These are phyloP conservation scores for Taphrina confusa DNA, from an alignment of 1,139 yeast genomes.

Conservation along the genomic window DNA sequence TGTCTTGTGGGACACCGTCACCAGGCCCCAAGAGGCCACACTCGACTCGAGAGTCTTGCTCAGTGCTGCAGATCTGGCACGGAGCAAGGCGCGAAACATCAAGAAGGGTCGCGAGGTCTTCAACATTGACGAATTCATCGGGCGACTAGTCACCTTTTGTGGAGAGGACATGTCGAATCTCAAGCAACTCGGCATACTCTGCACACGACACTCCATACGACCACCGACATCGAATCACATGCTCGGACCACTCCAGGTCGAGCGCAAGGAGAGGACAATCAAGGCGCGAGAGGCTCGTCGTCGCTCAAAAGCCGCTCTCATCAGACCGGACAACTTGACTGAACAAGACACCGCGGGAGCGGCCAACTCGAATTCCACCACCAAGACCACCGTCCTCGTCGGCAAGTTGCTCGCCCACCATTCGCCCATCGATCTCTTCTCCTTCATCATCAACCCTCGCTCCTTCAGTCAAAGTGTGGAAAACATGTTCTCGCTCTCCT, in stretches of 20 bases:
- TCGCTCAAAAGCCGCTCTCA: conserved; percentile 26
- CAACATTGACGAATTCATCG: conserved; percentile 35
- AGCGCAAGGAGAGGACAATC: conserved; percentile 45
- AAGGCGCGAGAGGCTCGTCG: conserved; percentile 36
- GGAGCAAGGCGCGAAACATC: conserved; percentile 34
- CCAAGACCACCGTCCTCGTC: conserved; percentile 46
- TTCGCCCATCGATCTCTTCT: conserved; percentile 59
- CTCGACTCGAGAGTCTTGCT: conserved; percentile 37
- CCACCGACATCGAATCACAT: conserved; percentile 36
- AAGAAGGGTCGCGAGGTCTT: conserved; percentile 36
- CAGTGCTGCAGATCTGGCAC: conserved; percentile 36
- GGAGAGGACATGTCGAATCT: background rate
- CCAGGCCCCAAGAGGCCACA: conserved; percentile 37
- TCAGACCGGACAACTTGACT: conserved; percentile 39
- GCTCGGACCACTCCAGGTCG: conserved; percentile 39
- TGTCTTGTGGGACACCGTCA: conserved; percentile 19
- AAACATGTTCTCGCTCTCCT: conserved; percentile 78
- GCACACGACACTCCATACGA: conserved; percentile 38
- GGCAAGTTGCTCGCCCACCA: conserved; percentile 36
- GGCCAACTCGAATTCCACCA: conserved; percentile 54
- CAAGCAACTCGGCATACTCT: conserved; percentile 47
- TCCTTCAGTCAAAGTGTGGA: conserved; percentile 81
- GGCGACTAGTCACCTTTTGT: conserved; percentile 25
- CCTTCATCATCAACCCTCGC: conserved; percentile 69
- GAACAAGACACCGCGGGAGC: conserved; percentile 44